phyloP scores from a whole-genome alignment of 805 yeast species.

The Candida insectalens region DNA sequence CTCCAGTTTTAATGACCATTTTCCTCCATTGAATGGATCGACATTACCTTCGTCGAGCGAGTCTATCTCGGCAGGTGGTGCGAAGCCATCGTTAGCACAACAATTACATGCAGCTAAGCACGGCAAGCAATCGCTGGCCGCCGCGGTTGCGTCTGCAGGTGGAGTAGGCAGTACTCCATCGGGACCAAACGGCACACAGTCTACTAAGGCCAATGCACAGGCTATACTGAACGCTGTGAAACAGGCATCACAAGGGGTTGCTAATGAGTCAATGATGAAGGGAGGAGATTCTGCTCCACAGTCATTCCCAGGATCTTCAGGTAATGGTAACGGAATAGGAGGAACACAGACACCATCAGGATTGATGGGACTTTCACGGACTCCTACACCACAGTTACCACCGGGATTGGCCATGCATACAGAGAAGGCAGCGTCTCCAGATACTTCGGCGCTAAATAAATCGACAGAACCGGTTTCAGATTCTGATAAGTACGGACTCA shows the following conservation, averaged over 20 bases:
- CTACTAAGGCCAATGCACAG: constrained; percentile 12
- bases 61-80: too few species aligned
- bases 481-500: constrained; percentile 53
- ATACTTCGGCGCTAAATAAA: background rate
- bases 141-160: too few species aligned
- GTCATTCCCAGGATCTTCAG: background rate
- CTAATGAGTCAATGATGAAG: background rate
- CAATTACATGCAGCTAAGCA: too few species aligned
- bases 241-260: constrained; percentile 8
- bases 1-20: constrained; percentile 13
- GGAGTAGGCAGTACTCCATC: too few species aligned
- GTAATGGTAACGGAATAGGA: constrained; percentile 1
- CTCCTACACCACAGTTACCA: constrained; percentile 3
- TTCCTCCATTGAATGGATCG: constrained; percentile 19
- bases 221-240: constrained; percentile 18
- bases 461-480: constrained; percentile 2
- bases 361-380: background rate
- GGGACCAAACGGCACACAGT: background rate
- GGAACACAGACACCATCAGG: constrained; percentile 6
- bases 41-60: background rate
- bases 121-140: too few species aligned
- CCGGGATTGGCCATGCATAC: background rate
- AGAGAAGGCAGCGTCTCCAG: background rate
- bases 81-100: constrained; percentile 6
- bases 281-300: background rate